Evolutionary conservation across 2,329 filamentous ascomycete genomes (phyloP), one percentile per base, ranked within the genome.

Genomic region (Epicoccum nigrum): DNA sequence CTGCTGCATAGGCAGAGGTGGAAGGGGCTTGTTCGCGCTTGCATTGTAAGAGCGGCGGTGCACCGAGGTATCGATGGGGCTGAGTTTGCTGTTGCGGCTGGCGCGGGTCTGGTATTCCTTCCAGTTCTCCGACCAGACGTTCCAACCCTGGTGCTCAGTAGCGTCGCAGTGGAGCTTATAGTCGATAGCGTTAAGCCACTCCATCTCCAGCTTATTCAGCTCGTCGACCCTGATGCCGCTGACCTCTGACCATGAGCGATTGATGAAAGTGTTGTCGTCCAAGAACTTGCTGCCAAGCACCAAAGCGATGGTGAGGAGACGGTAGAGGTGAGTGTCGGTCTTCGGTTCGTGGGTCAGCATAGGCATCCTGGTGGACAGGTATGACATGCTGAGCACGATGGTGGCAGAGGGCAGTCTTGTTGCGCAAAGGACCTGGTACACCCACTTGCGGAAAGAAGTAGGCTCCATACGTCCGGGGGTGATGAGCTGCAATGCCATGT

Each of bases 201-300:
- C 88, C 65, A 88, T 85, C 78, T 97, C 92, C 72, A 96, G 83
- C 54, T 82, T 80, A 76, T 96, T 96, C 62, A 97, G 81, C 68
- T 96, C 91, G 2, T 83, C 76, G 16, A 96, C 91, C 25, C 87
- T 81, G 60, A 97, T 96, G 55, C 90, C 90, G 74, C 91, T 96
- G 44, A 97, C 92, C 70, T 97, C 92, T 4, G 92, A 90, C 92
- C 92, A 97, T 1, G 92, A 96, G 47, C 90, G 88, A 77, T 96
- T 97, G 81, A 96, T 92, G 76, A 97, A 97, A 5, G 92, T 97
- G 76, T 96, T 96, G 80, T 96, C 92, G 68, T 97, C 92, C 60
- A 96, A 80, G 68, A 96, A 97, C 78, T 97, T 97, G 84, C 91
- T 96, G 54, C 91, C 92, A 45, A 97, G 81, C 43, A 97, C 83